These are phyloP conservation scores for Fusarium euwallaceae DNA, from an alignment of 2,329 filamentous ascomycete genomes.

Conservation along the genomic window DNA sequence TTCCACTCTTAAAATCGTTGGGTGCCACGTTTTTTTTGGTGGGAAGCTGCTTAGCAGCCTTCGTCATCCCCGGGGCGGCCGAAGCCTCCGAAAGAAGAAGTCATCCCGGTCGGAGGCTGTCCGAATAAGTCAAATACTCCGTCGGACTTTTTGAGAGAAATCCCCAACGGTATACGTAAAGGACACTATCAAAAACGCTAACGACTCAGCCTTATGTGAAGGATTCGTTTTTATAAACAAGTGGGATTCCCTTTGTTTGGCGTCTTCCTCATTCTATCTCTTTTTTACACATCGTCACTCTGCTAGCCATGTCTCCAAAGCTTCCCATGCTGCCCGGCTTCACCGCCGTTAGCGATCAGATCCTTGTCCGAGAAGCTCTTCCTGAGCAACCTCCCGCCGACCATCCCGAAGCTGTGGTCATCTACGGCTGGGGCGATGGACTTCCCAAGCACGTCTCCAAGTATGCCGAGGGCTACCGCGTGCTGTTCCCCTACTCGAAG, in stretches of 20 bases:
- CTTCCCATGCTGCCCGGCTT: slow-evolving; percentile 54
- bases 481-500: slow-evolving; percentile 63
- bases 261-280: not conserved
- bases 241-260: not conserved
- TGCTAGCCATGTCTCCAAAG: slow-evolving; percentile 35
- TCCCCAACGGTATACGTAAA: not conserved
- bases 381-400: slow-evolving; percentile 33
- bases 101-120: not conserved
- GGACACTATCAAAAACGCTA: not conserved
- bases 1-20: not conserved
- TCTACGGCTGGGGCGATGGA: slow-evolving; percentile 71
- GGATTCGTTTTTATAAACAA: not conserved
- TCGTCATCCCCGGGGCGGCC: not conserved
- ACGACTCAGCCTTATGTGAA: not conserved
- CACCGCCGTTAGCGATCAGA: slow-evolving; percentile 60
- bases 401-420: slow-evolving; percentile 61
- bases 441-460: slow-evolving; percentile 67
- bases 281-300: no score
- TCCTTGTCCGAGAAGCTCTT: slow-evolving; percentile 58
- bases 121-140: not conserved
- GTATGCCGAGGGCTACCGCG: slow-evolving; percentile 65
- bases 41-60: not conserved
- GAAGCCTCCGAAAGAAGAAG: slow-evolving; percentile 1
- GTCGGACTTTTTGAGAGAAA: slow-evolving; percentile 2
- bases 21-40: slow-evolving; percentile 4